Conservation (phyloP, 305 asterid genomes). For the Solanum chacoense region DNA sequence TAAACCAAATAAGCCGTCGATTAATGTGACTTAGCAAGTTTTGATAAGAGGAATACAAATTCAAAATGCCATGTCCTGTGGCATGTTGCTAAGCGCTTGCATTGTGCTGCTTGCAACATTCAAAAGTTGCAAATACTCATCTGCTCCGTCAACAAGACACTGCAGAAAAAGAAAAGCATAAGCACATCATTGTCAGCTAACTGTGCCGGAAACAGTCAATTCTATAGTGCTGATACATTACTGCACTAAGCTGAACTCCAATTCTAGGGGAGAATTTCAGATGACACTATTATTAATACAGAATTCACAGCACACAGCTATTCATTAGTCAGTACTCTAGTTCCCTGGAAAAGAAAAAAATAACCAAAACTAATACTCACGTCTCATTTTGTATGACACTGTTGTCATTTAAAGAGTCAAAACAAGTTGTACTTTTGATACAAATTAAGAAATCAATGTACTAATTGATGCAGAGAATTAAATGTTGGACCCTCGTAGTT, state of each 20-base stretch:
- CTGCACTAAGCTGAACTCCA: background rate
- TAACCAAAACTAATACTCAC: background rate
- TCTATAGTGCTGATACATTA: background rate
- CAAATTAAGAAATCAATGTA: background rate
- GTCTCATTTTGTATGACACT: background rate
- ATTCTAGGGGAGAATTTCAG: background rate
- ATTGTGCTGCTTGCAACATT: constrained; percentile 64
- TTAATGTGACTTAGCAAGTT: background rate
- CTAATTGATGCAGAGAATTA: background rate
- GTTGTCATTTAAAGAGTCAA: background rate
- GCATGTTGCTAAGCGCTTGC: constrained; percentile 56
- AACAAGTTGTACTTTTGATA: background rate
- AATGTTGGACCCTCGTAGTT: background rate
- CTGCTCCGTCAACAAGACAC: constrained; percentile 92
- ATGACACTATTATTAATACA: background rate
- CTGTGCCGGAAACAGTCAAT: background rate
- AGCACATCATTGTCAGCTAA: background rate
- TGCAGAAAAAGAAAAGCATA: constrained; percentile 14
- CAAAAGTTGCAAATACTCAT: constrained; percentile 85
- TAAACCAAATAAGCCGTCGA: background rate
- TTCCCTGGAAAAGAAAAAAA: too few relatives aligned
- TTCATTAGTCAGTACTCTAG: background rate
- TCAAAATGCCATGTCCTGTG: constrained; percentile 26
- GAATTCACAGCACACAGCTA: background rate
- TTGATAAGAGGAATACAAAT: background rate